These are phyloP conservation scores for Globisporangium splendens DNA, from an alignment of 352 stramenopile species.

Conservation along the genomic window DNA sequence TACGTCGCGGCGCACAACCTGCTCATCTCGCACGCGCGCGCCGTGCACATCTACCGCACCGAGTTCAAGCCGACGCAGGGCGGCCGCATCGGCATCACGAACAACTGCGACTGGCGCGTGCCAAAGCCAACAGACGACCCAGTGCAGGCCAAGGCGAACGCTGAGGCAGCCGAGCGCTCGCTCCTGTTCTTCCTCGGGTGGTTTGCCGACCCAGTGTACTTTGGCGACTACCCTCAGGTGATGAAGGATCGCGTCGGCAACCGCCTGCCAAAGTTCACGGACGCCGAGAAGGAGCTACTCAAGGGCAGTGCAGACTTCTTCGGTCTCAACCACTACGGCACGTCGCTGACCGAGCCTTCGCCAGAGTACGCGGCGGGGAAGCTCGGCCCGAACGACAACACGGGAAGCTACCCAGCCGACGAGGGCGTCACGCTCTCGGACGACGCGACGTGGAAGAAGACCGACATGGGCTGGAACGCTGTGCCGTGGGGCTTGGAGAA, in stretches of 20 bases:
- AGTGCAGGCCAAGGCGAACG: slow-evolving; percentile 49
- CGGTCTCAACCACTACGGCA: slow-evolving; percentile 94
- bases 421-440: slow-evolving; percentile 34
- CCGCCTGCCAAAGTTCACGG: slow-evolving; percentile 88
- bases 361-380: slow-evolving; percentile 27
- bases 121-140: slow-evolving; percentile 45
- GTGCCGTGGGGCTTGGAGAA: slow-evolving; percentile 83
- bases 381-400: slow-evolving; percentile 12
- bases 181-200: slow-evolving; percentile 89
- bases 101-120: slow-evolving; percentile 89
- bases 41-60: slow-evolving; percentile 81
- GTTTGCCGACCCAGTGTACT: slow-evolving; percentile 91
- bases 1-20: slow-evolving; percentile 89
- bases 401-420: slow-evolving; percentile 33
- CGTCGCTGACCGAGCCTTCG: slow-evolving; percentile 37
- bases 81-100: slow-evolving; percentile 89
- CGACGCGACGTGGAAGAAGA: slow-evolving; percentile 65
- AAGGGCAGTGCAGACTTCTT: slow-evolving; percentile 91
- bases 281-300: slow-evolving; percentile 72
- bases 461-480: slow-evolving; percentile 80
- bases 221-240: slow-evolving; percentile 89
- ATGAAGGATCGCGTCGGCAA: slow-evolving; percentile 84
- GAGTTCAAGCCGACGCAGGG: slow-evolving; percentile 68
- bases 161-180: slow-evolving; percentile 66
- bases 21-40: slow-evolving; percentile 82